Evolutionary conservation across 495 filamentous ascomycete genomes (phyloP), one percentile per base, ranked within the genome.

Genomic region (Penicillium waksmanii): DNA sequence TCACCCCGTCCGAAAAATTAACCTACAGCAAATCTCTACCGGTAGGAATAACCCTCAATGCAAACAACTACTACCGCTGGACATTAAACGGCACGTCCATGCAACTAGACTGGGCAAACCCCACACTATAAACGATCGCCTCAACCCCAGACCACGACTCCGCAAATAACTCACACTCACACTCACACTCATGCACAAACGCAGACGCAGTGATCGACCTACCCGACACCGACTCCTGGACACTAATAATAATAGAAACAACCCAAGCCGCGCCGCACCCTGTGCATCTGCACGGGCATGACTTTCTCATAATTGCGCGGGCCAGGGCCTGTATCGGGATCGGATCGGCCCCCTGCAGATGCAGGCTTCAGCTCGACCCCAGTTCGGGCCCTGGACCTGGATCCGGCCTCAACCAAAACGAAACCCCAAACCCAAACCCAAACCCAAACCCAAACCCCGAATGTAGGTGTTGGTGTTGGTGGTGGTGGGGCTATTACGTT

Each of bases 151-250:
- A 17, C 19, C 44, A 38, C 40, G 17, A 23, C 36, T 27, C 53
- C 23, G 33, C 12, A 9, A 8, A 23, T 17, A 38, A 31, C 42
- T n/a, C 11, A 10, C 10, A 36, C 34, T 35, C 34, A 12, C 34
- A 35, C 12, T 5, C 34, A 35, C 36, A n/a, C 15, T 12, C 8
- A 38, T n/a, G n/a, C 11, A 38, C 36, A 31, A 2, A 12, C 12
- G 1, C 36, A 38, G 11, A 38, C 11, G 36, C 36, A 38, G 48
- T 33, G 25, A 43, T 58, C 38, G 4, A n/a, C 54, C 15, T 55
- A 35, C 51, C 55, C 33, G 82, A 87, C 62, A 83, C 84, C 17
- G 81, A 87, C 58, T 79, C 87, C 58, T 87, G 87, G 69, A 77
- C 65, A 53, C 59, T 87, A 7, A 66, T 88, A 11, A 70, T 71